A percentile compares a stretch with the other conserved stretches of the same genome.
Evolutionary conservation across 2,329 filamentous ascomycete species (phyloP).

Genomic region (Fusarium continuum): DNA sequence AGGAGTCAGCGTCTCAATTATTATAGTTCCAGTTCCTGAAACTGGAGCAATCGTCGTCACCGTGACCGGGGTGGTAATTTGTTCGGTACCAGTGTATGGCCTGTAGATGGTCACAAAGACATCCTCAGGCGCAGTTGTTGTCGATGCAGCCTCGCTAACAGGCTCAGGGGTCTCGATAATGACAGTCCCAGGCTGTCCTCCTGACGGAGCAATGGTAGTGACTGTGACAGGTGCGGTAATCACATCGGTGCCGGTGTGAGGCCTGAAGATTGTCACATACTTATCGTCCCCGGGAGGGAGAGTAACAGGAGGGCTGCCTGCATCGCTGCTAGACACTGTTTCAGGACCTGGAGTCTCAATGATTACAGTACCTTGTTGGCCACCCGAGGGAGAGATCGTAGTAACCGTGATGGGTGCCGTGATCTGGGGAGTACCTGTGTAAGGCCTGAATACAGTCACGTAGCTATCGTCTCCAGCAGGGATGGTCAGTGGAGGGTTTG

Average conservation of each 20-base stretch:
- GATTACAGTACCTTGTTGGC: conserved; percentile 22
- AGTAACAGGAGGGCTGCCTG: neutral
- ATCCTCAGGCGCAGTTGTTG: neutral
- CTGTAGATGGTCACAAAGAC: conserved; percentile 24
- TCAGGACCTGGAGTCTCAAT: conserved; percentile 10
- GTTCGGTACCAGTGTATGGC: conserved; percentile 11
- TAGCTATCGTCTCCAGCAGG: conserved; percentile 9
- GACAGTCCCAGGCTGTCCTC: conserved; percentile 23
- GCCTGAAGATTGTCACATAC: conserved; percentile 29
- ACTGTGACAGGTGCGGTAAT: conserved; percentile 22
- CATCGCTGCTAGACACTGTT: neutral
- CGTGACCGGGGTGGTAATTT: conserved; percentile 14
- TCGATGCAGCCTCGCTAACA: neutral
- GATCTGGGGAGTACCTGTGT: conserved; percentile 26
- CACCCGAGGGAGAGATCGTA: conserved; percentile 12
- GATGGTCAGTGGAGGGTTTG: conserved; percentile 11
- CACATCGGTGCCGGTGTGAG: conserved; percentile 20
- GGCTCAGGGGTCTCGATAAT: conserved; percentile 26
- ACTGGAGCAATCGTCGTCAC: conserved; percentile 20
- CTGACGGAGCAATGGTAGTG: conserved; percentile 9
- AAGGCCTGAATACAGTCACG: conserved; percentile 25
- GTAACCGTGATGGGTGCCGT: conserved; percentile 21
- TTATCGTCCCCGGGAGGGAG: conserved; percentile 6
- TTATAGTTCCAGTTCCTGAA: conserved; percentile 26
- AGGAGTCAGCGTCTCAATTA: conserved; percentile 15